phyloP scores from a whole-genome alignment of 73 alveolate genomes.

The Symbiodinium pilosum region DNA sequence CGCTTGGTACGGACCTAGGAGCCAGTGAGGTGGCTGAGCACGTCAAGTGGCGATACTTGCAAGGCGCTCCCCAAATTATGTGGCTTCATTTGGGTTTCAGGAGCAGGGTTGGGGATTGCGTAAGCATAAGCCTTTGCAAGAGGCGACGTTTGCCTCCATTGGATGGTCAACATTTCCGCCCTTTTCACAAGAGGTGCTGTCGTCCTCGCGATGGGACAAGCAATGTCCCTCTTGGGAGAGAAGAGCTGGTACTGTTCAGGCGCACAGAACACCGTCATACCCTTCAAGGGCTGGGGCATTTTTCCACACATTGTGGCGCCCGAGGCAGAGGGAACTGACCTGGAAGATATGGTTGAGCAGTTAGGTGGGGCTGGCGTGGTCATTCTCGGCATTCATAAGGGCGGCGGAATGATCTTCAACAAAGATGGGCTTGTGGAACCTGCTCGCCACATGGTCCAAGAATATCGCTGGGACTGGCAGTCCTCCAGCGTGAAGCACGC shows the following conservation, averaged over 20 bases:
- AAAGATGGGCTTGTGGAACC: conserved; percentile 94
- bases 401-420: conserved; percentile 91
- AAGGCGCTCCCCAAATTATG: no score
- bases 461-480: conserved; percentile 94
- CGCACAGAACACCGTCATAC: not conserved
- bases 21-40: conserved; percentile 92
- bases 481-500: conserved; percentile 86
- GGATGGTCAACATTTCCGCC: no score
- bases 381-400: conserved; percentile 52
- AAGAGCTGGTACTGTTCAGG: conserved; percentile 81
- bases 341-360: conserved; percentile 78
- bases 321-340: conserved; percentile 59
- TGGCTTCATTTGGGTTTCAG: no score
- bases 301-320: conserved; percentile 91
- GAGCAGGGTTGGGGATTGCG: no score
- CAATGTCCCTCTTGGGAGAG: conserved; percentile 78
- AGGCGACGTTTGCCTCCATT: no score
- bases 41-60: conserved; percentile 92
- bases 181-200: conserved; percentile 91
- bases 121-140: not conserved
- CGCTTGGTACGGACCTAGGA: conserved; percentile 73
- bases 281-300: conserved; percentile 91
- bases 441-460: conserved; percentile 78
- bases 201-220: conserved; percentile 69
- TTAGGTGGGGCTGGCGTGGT: conserved; percentile 90